phyloP scores from a whole-genome alignment of 352 stramenopile genomes.

The Phytophthora capsici region DNA sequence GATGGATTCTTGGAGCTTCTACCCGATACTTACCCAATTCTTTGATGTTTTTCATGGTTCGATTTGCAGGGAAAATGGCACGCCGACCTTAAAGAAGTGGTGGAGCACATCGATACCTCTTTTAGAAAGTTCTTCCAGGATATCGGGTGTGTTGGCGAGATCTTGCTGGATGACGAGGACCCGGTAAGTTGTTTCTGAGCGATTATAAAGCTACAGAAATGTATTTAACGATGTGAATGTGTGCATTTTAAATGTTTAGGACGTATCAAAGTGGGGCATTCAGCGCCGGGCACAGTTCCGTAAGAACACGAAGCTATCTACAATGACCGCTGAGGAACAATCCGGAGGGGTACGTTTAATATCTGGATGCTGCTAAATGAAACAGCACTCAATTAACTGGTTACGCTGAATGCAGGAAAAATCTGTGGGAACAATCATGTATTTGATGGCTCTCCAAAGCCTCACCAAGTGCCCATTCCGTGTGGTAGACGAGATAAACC shows the following conservation, averaged over 20 bases:
- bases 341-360: slow-evolving; percentile 75
- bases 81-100: slow-evolving; percentile 66
- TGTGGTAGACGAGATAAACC: slow-evolving; percentile 91
- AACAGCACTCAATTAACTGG: slow-evolving; percentile 7
- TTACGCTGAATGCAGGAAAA: slow-evolving; percentile 66
- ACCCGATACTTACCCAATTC: background rate
- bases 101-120: slow-evolving; percentile 79
- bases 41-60: background rate
- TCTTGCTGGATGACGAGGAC: slow-evolving; percentile 79
- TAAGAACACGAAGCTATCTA: slow-evolving; percentile 83
- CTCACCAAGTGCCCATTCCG: slow-evolving; percentile 89
- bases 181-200: slow-evolving; percentile 37
- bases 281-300: slow-evolving; percentile 87
- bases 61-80: slow-evolving; percentile 68
- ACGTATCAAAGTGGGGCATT: slow-evolving; percentile 90
- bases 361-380: background rate
- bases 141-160: slow-evolving; percentile 87
- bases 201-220: background rate
- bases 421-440: slow-evolving; percentile 92
- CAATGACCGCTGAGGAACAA: slow-evolving; percentile 88
- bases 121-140: slow-evolving; percentile 89
- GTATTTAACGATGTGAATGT: background rate
- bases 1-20: background rate
- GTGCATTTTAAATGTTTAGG: slow-evolving; percentile 36
- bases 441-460: slow-evolving; percentile 89